phyloP scores from a whole-genome alignment of 768 basidiomycete genomes.

The Boletus rubroflammeus region DNA sequence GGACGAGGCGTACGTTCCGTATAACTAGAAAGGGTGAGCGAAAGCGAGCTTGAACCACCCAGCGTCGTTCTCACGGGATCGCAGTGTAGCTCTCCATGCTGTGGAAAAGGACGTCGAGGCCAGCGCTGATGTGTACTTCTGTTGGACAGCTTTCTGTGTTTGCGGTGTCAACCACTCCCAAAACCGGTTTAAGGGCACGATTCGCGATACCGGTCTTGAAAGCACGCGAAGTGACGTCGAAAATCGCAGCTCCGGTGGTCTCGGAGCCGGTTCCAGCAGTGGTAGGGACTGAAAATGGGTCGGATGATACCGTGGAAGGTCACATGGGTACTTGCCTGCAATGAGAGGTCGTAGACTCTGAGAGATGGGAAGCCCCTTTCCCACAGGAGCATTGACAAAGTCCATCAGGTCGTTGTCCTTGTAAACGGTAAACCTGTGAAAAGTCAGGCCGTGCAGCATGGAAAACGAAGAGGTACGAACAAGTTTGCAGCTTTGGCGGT shows the following conservation, averaged over 20 bases:
- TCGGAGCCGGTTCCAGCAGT: conserved; percentile 90
- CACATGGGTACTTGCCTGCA: conserved; percentile 45
- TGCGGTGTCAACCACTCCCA: conserved; percentile 84
- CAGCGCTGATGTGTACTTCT: conserved; percentile 92
- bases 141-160: conserved; percentile 91
- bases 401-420: conserved; percentile 91
- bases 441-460: background rate
- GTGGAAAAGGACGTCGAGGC: conserved; percentile 94
- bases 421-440: conserved; percentile 77
- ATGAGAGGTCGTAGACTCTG: conserved; percentile 78
- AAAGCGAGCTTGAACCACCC: background rate
- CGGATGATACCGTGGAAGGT: background rate
- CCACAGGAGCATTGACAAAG: conserved; percentile 95
- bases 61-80: conserved; percentile 61
- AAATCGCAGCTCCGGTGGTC: conserved; percentile 92
- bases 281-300: conserved; percentile 48
- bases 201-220: conserved; percentile 98
- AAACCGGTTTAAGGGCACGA: conserved; percentile 83
- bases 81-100: conserved; percentile 93
- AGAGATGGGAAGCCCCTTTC: conserved; percentile 83
- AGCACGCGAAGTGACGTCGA: conserved; percentile 85
- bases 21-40: conserved; percentile 49
- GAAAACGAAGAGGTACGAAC: conserved; percentile 36
- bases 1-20: conserved; percentile 88
- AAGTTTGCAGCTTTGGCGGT: conserved; percentile 95